Evolutionary conservation across 352 stramenopile genomes (phyloP).

Genomic region (Globisporangium camurandrum): DNA sequence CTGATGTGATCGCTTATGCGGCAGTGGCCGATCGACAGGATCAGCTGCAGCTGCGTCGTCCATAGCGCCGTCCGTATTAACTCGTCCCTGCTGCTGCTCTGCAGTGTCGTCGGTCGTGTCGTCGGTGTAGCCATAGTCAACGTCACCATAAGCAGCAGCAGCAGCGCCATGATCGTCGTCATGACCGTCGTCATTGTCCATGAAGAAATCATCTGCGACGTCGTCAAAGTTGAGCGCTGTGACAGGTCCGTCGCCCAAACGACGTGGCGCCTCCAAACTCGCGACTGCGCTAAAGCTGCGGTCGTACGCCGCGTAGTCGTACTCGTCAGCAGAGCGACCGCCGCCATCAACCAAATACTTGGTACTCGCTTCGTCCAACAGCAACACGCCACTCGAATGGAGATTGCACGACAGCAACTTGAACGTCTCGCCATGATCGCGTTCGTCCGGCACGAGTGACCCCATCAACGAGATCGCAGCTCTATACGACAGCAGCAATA

Average conservation of each 20-base stretch:
- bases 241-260: constrained; percentile 9
- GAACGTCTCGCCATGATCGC: constrained; percentile 77
- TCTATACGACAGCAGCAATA: constrained; percentile 14
- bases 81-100: not conserved
- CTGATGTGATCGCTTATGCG: not conserved
- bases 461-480: constrained; percentile 78
- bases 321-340: constrained; percentile 6
- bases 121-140: constrained; percentile 8
- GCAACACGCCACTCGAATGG: constrained; percentile 56
- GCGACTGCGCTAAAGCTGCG: not conserved
- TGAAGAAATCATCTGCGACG: constrained; percentile 17
- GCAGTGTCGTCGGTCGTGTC: not conserved
- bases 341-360: constrained; percentile 42
- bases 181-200: constrained; percentile 25
- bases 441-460: constrained; percentile 64
- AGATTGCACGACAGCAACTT: constrained; percentile 79
- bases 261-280: no score
- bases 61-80: not conserved
- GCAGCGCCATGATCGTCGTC: constrained; percentile 17
- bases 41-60: not conserved
- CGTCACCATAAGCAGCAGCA: constrained; percentile 23
- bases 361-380: constrained; percentile 73
- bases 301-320: constrained; percentile 12
- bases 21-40: no score
- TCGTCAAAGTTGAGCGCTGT: constrained; percentile 38